These are phyloP conservation scores for Cutaneotrichosporon sp. DNA, from an alignment of 1,284 basidiomycete species.

Conservation along the genomic window DNA sequence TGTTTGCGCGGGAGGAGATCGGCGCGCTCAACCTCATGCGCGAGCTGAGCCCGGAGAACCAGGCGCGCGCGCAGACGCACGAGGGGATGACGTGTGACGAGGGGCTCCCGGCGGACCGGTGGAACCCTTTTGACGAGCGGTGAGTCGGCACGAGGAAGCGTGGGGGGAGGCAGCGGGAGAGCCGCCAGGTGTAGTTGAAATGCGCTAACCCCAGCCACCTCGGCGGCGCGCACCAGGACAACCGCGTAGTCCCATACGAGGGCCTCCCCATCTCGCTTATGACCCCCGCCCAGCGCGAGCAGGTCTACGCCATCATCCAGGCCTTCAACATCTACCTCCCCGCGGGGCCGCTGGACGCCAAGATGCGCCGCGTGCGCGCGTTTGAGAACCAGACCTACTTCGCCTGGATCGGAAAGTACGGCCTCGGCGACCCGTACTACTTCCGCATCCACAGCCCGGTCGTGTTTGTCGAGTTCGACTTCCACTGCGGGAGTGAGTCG, in stretches of 20 bases:
- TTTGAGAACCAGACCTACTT: slow-evolving; percentile 44
- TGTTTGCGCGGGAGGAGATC: slow-evolving; percentile 47
- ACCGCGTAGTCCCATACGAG: slow-evolving; percentile 46
- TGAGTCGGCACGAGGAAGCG: too few species aligned
- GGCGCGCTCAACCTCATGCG: slow-evolving; percentile 44
- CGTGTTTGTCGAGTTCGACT: slow-evolving; percentile 51
- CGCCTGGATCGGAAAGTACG: slow-evolving; percentile 49
- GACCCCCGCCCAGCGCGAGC: slow-evolving; percentile 32
- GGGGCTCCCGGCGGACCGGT: slow-evolving; percentile 41
- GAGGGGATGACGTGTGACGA: slow-evolving; percentile 34
- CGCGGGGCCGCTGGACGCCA: slow-evolving; percentile 30
- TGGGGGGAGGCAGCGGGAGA: too few species aligned
- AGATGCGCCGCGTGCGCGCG: slow-evolving; percentile 31
- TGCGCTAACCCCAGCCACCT: slow-evolving; percentile 27
- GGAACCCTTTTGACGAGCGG: slow-evolving; percentile 52
- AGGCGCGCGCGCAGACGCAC: slow-evolving; percentile 39
- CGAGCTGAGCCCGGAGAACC: slow-evolving; percentile 35
- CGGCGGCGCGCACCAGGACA: slow-evolving; percentile 47
- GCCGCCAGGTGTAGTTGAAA: too few species aligned
- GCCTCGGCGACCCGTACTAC: slow-evolving; percentile 49
- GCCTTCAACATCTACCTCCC: slow-evolving; percentile 51
- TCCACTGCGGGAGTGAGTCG: slow-evolving; percentile 50
- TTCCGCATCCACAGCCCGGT: slow-evolving; percentile 48
- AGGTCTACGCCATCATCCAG: slow-evolving; percentile 37
- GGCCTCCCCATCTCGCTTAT: slow-evolving; percentile 38